These are phyloP conservation scores for Trichoderma sp. DNA, from an alignment of 2,329 filamentous ascomycete genomes.

Conservation along the genomic window DNA sequence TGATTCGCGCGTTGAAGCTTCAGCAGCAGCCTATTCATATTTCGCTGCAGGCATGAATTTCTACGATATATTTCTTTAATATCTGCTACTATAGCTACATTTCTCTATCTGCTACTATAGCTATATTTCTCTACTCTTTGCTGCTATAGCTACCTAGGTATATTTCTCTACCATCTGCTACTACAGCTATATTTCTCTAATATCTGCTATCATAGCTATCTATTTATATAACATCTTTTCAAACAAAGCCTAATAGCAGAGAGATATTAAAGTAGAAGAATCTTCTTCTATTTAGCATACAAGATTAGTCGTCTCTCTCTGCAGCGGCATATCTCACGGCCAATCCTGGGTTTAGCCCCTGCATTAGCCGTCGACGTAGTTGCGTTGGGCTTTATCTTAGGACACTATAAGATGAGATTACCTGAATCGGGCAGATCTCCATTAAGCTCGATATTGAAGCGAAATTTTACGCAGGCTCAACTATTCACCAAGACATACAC, in stretches of 20 bases:
- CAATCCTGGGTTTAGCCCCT: background rate
- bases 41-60: no score
- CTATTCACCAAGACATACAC: background rate
- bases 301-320: background rate
- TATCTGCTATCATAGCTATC: no score
- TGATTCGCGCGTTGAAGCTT: background rate
- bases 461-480: background rate
- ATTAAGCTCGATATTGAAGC: background rate
- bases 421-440: background rate
- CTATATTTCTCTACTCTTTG: no score
- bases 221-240: no score
- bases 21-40: background rate
- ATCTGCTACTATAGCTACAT: no score
- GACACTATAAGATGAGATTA: background rate
- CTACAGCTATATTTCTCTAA: no score
- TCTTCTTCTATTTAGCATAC: background rate
- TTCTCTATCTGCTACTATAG: no score
- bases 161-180: no score
- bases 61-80: no score
- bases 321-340: background rate
- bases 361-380: background rate
- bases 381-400: background rate
- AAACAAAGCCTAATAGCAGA: no score
- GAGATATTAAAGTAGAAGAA: no score
- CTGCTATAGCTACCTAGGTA: no score